These are phyloP conservation scores for Periconia digitata DNA, from an alignment of 2,329 filamentous ascomycete genomes.

Conservation along the genomic window DNA sequence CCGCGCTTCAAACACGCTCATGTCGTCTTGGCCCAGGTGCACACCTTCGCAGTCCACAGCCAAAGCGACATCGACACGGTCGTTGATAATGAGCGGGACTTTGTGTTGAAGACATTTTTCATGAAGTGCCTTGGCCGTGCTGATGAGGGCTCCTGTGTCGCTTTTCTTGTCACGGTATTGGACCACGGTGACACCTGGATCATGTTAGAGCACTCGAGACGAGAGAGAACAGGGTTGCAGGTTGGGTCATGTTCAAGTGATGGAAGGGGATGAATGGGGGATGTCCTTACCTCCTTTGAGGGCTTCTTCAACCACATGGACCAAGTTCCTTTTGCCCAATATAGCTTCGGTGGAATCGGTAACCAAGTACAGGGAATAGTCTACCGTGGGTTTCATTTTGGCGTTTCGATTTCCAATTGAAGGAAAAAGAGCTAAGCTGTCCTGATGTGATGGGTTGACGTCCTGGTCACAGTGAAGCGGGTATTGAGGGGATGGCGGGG, in stretches of 20 bases:
- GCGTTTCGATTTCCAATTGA: slow-evolving; percentile 27
- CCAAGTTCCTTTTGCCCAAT: slow-evolving; percentile 70
- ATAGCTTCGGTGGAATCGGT: slow-evolving; percentile 90
- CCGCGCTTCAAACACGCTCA: slow-evolving; percentile 69
- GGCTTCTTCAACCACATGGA: slow-evolving; percentile 72
- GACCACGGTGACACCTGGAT: slow-evolving; percentile 75
- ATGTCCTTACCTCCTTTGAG: slow-evolving; percentile 66
- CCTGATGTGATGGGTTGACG: neutral
- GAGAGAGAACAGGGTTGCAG: neutral
- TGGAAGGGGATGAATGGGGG: neutral
- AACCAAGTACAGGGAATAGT: slow-evolving; percentile 87
- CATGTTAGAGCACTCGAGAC: too few relatives aligned
- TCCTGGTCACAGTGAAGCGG: too few relatives aligned
- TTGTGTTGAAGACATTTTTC: slow-evolving; percentile 65
- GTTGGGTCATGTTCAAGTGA: neutral
- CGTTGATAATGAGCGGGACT: slow-evolving; percentile 88
- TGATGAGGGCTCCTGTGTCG: slow-evolving; percentile 70
- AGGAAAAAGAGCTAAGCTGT: too few relatives aligned
- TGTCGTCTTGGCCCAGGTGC: slow-evolving; percentile 93
- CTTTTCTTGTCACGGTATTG: slow-evolving; percentile 89
- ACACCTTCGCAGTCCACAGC: slow-evolving; percentile 88
- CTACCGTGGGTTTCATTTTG: slow-evolving; percentile 51
- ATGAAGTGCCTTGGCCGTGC: slow-evolving; percentile 72
- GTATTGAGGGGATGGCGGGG: too few relatives aligned
- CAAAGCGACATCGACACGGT: slow-evolving; percentile 84